These are phyloP conservation scores for Daldinia decipiens DNA, from an alignment of 495 filamentous ascomycete genomes.

Conservation along the genomic window DNA sequence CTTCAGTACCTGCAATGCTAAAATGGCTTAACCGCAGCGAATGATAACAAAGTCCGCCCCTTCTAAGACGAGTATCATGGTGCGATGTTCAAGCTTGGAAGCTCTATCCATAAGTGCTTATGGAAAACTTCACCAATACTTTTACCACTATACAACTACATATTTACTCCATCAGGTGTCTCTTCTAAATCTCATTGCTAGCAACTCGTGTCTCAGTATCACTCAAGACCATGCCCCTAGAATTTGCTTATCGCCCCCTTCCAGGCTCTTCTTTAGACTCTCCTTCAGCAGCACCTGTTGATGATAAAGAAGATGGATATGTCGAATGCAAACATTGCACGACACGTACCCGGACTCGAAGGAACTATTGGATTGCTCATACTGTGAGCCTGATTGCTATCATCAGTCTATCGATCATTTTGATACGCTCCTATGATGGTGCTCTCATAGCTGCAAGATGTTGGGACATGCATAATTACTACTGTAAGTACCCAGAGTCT, in stretches of 20 bases:
- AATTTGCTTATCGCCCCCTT: background rate
- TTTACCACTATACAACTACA: background rate
- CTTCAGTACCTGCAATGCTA: background rate
- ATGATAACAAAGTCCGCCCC: background rate
- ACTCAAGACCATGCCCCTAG: background rate
- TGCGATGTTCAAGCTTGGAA: background rate
- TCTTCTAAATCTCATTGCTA: background rate
- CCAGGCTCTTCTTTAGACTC: background rate
- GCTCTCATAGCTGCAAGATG: slow-evolving; percentile 15
- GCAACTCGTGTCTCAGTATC: background rate
- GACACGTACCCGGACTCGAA: background rate
- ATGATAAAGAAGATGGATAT: slow-evolving; percentile 1
- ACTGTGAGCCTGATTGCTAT: background rate
- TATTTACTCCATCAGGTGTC: background rate
- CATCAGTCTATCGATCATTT: slow-evolving; percentile 6
- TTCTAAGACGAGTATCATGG: background rate
- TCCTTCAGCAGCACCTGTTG: background rate
- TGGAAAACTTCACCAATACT: background rate
- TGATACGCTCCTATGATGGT: background rate
- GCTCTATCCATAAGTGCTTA: background rate
- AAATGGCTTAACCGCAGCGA: background rate
- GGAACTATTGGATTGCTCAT: background rate
- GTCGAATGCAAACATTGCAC: background rate
- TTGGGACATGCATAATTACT: slow-evolving; percentile 24
- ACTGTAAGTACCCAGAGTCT: slow-evolving; percentile 13